phyloP scores from a whole-genome alignment of 768 basidiomycete genomes.

The Dentipellis sp. region DNA sequence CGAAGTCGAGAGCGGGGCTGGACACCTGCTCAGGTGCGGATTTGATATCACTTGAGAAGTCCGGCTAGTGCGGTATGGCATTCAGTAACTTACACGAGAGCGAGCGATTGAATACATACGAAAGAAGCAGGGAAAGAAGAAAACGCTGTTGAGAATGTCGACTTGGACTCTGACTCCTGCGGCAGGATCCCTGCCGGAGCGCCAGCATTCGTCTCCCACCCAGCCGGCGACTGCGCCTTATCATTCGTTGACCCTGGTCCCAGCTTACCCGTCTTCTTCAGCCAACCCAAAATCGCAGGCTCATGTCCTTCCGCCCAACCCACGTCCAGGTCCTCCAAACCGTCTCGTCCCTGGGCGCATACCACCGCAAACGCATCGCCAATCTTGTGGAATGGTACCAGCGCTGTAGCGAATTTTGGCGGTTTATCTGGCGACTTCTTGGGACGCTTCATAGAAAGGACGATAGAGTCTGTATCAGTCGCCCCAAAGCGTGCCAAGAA shows the following conservation, averaged over 20 bases:
- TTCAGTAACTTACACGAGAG: background rate
- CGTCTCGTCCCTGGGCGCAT: slow-evolving; percentile 43
- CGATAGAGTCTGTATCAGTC: slow-evolving; percentile 54
- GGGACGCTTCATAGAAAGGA: slow-evolving; percentile 54
- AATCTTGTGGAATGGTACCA: slow-evolving; percentile 70
- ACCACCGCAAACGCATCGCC: slow-evolving; percentile 72
- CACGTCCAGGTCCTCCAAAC: slow-evolving; percentile 55
- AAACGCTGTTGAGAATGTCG: slow-evolving; percentile 28
- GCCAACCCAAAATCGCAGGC: slow-evolving; percentile 62
- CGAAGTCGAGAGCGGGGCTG: slow-evolving; percentile 49
- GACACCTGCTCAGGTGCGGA: slow-evolving; percentile 14
- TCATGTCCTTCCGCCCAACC: slow-evolving; percentile 70
- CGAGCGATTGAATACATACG: slow-evolving; percentile 26
- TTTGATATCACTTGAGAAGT: background rate
- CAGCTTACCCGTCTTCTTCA: slow-evolving; percentile 66
- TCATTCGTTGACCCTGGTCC: slow-evolving; percentile 16
- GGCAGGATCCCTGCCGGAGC: background rate
- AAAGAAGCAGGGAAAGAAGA: slow-evolving; percentile 57
- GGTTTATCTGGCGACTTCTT: slow-evolving; percentile 47
- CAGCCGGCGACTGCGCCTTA: background rate
- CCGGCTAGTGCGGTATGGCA: background rate
- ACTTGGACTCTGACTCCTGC: background rate
- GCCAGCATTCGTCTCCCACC: background rate
- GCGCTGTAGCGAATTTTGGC: slow-evolving; percentile 60
- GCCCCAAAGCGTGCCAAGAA: slow-evolving; percentile 56